Evolutionary conservation across 257 asterid genomes (phyloP), one percentile per base, ranked within the genome.

Genomic region (Solanum dulcamara): DNA sequence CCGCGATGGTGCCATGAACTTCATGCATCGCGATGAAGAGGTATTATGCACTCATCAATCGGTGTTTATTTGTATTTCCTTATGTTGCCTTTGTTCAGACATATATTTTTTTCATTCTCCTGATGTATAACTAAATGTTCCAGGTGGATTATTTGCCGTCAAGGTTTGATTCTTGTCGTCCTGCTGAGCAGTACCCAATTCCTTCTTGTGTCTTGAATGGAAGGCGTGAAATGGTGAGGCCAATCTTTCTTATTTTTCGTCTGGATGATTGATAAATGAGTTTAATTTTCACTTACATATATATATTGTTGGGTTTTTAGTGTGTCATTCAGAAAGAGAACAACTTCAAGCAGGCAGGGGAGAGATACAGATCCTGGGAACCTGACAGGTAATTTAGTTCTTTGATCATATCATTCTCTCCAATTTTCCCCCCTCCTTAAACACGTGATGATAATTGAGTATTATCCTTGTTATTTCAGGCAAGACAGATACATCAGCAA

Each of bases 1-100:
- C 84, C 93, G 92, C 51, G 97, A 93, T 1, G 97, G 97, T 84
- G 88, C 90, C 80, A 93, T 93, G 95, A 92, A 93, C 88, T 90
- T 93, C 88, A 93, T 92, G 94, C 95, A 93, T 85, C 91, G 97
- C 89, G 94, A 92, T 86, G 97, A 91, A 88, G 97, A 93, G 97
- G 97, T 92, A 88, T 35, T 74, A 38, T 48, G 46, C 28, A 83
- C 26, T 33, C 71, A 18, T 20, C 80, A 9, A 70, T 10, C 10
- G 4, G 80, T 37, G 32, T 10, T 70, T 10, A 10, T 37, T n/a
- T n/a, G 42, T 6, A 7, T 59, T 9, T 46, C 66, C 66, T 57
- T 57, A 12, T 70, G 13, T 68, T 68, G 8, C 46, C 48, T 68
- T 4, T 68, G 71, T 26, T 28, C 1, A 26, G 26, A 62, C 37